Conservation (phyloP, 805 yeast species). For the Suhomyces pyralidae region DNA sequence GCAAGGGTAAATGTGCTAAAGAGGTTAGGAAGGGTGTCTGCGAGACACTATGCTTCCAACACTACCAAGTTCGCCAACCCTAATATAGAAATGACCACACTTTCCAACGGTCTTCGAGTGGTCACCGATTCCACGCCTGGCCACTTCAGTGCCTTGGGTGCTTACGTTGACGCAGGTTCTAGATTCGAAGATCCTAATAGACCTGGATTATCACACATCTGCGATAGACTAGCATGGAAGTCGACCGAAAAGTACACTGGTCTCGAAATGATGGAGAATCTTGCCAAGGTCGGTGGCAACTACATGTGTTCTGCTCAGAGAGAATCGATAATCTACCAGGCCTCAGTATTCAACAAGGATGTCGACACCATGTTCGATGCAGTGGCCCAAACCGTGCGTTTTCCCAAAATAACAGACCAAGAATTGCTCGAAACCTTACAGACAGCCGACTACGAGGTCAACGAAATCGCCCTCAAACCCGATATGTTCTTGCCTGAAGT, state of each 20-base stretch:
- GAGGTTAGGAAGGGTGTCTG: background rate
- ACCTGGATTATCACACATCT: conserved; percentile 77
- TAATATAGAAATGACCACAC: conserved; percentile 33
- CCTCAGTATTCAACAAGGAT: conserved; percentile 87
- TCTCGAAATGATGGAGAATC: conserved; percentile 65
- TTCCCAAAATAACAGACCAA: conserved; percentile 62
- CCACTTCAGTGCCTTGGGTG: conserved; percentile 87
- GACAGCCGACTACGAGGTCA: conserved; percentile 77
- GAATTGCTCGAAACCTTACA: conserved; percentile 73
- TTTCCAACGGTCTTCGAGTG: conserved; percentile 75
- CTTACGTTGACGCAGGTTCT: conserved; percentile 88
- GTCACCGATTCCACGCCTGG: conserved; percentile 86
- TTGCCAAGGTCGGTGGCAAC: conserved; percentile 87
- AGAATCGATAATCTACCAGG: conserved; percentile 90
- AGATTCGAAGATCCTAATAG: conserved; percentile 62
- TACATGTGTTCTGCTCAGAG: conserved; percentile 90
- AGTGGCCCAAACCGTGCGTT: conserved; percentile 72
- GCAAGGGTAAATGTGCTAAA: conserved; percentile 1
- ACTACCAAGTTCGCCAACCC: conserved; percentile 8
- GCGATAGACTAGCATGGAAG: conserved; percentile 83
- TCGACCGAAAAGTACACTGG: conserved; percentile 60
- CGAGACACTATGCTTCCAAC: background rate
- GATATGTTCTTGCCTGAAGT: conserved; percentile 86
- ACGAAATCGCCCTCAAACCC: conserved; percentile 78
- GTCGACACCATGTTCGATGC: conserved; percentile 74